Percentiles rank a stretch among this genome's conserved stretches.
phyloP scores from a whole-genome alignment of 306 rosid genomes.

The Rosa rugosa region DNA sequence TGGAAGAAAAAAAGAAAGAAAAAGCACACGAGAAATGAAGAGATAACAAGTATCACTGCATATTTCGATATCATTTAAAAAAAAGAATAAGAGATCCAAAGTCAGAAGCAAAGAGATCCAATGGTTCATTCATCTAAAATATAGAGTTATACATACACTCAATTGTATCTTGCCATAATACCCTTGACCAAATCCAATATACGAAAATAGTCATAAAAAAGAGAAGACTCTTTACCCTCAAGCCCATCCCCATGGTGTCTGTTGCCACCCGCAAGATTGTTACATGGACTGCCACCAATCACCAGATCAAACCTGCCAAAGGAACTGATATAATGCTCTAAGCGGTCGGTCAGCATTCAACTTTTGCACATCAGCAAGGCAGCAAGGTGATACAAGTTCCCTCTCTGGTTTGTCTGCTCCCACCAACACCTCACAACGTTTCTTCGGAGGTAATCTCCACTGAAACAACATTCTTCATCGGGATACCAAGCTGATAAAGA shows the following conservation, averaged over 20 bases:
- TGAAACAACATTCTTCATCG: conserved; percentile 71
- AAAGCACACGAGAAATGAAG: no score
- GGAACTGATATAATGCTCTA: conserved; percentile 49
- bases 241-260: conserved; percentile 81
- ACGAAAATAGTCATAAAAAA: conserved; percentile 68
- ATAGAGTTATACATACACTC: conserved; percentile 1
- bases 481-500: conserved; percentile 78
- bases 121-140: neutral
- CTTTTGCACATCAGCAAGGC: conserved; percentile 60
- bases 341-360: conserved; percentile 48
- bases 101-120: neutral
- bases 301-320: conserved; percentile 86
- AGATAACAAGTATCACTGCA: no score
- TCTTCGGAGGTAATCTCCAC: conserved; percentile 54
- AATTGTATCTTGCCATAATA: conserved; percentile 33
- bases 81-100: no score
- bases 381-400: conserved; percentile 52
- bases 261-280: conserved; percentile 89
- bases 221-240: conserved; percentile 77
- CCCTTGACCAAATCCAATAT: conserved; percentile 67
- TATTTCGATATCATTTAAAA: no score
- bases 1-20: no score
- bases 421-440: conserved; percentile 84
- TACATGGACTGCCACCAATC: conserved; percentile 93
- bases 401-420: conserved; percentile 92